Evolutionary conservation across 2,329 filamentous ascomycete species (phyloP), one percentile per base, ranked within the genome.

Genomic region (Diplocarpon mali): DNA sequence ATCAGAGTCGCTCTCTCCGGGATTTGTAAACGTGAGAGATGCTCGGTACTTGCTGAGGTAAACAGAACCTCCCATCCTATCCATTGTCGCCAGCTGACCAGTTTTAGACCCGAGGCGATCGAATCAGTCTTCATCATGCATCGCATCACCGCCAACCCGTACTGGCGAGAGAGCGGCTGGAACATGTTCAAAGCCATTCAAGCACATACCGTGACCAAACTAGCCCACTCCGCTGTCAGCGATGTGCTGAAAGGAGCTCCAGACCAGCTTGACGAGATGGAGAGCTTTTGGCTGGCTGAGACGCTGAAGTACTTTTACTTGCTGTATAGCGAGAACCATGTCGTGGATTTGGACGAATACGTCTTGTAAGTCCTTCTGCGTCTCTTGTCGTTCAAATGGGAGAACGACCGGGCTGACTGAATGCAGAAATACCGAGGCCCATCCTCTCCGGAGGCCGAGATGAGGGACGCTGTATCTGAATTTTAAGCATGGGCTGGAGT

Each of bases 71-170:
- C n/a, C 11, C 14, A 14, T 16, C 11, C 5, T 31, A 29, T 16
- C 14, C 57, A 4, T 7, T 36, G 20, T 14, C 6, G 67, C 2
- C n/a, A 31, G 24, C 35, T 49, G 28, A 51, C 31, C 24, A 72
- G 17, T 60, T 73, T 16, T 12, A 56, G 73, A 60, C 79, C 78
- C 10, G 78, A 83, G 62, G 78, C 78, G 3, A 80, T 83, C 38
- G 78, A 83, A 60, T 79, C 75, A 5, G 76, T 83, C 15, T 83
- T 78, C 63, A 74, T 80, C 57, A 71, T 83, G 68, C 55, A 57
- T 38, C 53, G 60, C 3, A 56, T 62, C 2, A 59, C 58, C 1
- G 57, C 50, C 1, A 50, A 60, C 24, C 42, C 47, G 3, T 53
- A 60, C n/a, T 62, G 65, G 46, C 62, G 64, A 24, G 66, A 70